Conservation (phyloP, 768 basidiomycete genomes). For the Russula dissimulans region DNA sequence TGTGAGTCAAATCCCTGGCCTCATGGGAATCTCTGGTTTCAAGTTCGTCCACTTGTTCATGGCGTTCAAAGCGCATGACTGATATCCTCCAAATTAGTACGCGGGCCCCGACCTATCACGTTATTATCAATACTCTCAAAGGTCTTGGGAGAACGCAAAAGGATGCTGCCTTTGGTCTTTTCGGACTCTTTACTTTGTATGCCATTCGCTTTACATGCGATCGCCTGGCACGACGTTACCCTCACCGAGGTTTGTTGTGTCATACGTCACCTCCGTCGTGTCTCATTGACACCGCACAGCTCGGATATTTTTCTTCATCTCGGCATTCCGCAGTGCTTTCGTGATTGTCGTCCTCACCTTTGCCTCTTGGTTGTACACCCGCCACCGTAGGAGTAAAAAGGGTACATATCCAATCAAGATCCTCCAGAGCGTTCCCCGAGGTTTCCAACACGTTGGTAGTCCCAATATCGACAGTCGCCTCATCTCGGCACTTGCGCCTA, state of each 20-base stretch:
- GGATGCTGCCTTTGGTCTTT: slow-evolving; percentile 87
- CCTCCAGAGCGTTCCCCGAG: slow-evolving; percentile 74
- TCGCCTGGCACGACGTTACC: slow-evolving; percentile 45
- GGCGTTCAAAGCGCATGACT: background rate
- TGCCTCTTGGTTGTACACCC: slow-evolving; percentile 78
- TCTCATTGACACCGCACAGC: slow-evolving; percentile 30
- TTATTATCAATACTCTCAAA: slow-evolving; percentile 91
- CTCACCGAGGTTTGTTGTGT: slow-evolving; percentile 42
- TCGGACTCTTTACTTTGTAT: slow-evolving; percentile 65
- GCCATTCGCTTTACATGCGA: slow-evolving; percentile 51
- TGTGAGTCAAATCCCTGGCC: slow-evolving; percentile 76
- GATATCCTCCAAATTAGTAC: slow-evolving; percentile 42
- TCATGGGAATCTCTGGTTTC: slow-evolving; percentile 83
- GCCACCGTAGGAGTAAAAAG: slow-evolving; percentile 43
- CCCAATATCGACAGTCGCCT: slow-evolving; percentile 42
- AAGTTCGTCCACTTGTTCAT: slow-evolving; percentile 41
- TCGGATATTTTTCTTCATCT: slow-evolving; percentile 68
- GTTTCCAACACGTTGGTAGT: slow-evolving; percentile 53
- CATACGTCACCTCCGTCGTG: background rate
- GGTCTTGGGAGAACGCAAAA: slow-evolving; percentile 58
- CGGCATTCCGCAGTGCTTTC: slow-evolving; percentile 74
- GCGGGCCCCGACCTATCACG: slow-evolving; percentile 71
- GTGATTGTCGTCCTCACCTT: slow-evolving; percentile 83
- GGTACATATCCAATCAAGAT: slow-evolving; percentile 82
- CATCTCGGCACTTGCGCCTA: slow-evolving; percentile 56